Conservation (phyloP, 208 protist genomes). For the Trypanosoma conorhini region DNA sequence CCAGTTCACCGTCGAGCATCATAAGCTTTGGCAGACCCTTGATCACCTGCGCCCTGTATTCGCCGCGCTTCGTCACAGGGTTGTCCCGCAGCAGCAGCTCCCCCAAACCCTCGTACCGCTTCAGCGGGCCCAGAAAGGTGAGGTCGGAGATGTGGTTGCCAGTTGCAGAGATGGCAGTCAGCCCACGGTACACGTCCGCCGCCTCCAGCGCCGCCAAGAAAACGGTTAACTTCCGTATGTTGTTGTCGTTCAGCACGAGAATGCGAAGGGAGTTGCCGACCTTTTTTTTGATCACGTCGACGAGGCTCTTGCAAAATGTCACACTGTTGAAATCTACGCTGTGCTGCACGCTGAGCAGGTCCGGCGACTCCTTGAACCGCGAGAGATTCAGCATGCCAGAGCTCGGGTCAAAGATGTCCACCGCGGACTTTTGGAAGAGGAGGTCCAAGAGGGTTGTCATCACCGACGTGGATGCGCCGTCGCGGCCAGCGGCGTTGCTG, state of each 20-base stretch:
- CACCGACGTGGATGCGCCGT: slow-evolving; percentile 41
- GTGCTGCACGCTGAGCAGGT: slow-evolving; percentile 58
- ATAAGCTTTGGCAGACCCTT: slow-evolving; percentile 50
- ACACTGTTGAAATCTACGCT: slow-evolving; percentile 87
- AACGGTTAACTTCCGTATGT: slow-evolving; percentile 57
- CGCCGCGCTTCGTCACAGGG: slow-evolving; percentile 37
- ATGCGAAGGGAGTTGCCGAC: slow-evolving; percentile 60
- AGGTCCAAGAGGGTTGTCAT: slow-evolving; percentile 80
- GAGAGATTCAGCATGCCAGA: slow-evolving; percentile 66
- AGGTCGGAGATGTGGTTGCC: slow-evolving; percentile 70
- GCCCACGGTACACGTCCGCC: slow-evolving; percentile 54
- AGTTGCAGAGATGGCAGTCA: slow-evolving; percentile 72
- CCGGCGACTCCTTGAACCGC: slow-evolving; percentile 51
- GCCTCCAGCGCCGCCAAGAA: slow-evolving; percentile 67
- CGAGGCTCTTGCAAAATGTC: slow-evolving; percentile 72
- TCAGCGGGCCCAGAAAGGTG: slow-evolving; percentile 54
- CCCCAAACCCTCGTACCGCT: slow-evolving; percentile 59
- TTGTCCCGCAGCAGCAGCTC: slow-evolving; percentile 78
- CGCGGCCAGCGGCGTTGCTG: slow-evolving; percentile 32
- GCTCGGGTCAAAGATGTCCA: slow-evolving; percentile 41
- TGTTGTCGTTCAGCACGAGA: slow-evolving; percentile 67
- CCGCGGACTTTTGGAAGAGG: slow-evolving; percentile 71
- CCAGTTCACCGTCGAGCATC: slow-evolving; percentile 57
- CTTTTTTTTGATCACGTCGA: slow-evolving; percentile 62
- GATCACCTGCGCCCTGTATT: slow-evolving; percentile 51